phyloP scores from a whole-genome alignment of 2,329 filamentous ascomycete genomes.

The Colletotrichum phormii region DNA sequence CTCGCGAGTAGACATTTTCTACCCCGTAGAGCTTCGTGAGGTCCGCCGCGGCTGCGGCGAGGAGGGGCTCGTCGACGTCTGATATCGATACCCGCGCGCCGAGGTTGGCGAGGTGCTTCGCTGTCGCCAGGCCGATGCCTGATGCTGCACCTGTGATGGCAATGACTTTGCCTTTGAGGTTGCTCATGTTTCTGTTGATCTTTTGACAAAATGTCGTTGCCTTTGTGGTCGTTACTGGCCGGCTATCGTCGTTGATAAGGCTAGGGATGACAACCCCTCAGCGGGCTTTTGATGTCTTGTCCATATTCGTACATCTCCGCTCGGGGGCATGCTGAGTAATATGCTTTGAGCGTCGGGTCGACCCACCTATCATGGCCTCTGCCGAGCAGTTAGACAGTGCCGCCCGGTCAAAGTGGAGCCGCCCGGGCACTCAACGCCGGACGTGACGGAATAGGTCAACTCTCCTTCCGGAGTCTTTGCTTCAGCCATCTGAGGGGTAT shows the following conservation, averaged over 20 bases:
- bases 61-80: conserved; percentile 53
- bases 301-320: background rate
- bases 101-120: conserved; percentile 53
- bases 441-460: background rate
- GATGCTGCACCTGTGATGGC: conserved; percentile 60
- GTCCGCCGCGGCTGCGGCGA: conserved; percentile 40
- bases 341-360: background rate
- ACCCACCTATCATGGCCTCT: background rate
- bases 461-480: background rate
- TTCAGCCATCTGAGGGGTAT: too few relatives aligned
- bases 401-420: background rate
- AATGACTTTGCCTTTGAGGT: conserved; percentile 53
- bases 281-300: background rate
- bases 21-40: conserved; percentile 7
- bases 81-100: conserved; percentile 60
- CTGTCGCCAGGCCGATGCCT: conserved; percentile 62
- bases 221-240: too few relatives aligned
- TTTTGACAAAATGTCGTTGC: background rate
- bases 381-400: background rate
- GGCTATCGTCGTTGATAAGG: too few relatives aligned
- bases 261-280: background rate
- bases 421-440: background rate
- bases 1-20: background rate
- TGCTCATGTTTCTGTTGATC: background rate
- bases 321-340: background rate